phyloP scores from a whole-genome alignment of 2,329 filamentous ascomycete species.

The Aspergillus niger region DNA sequence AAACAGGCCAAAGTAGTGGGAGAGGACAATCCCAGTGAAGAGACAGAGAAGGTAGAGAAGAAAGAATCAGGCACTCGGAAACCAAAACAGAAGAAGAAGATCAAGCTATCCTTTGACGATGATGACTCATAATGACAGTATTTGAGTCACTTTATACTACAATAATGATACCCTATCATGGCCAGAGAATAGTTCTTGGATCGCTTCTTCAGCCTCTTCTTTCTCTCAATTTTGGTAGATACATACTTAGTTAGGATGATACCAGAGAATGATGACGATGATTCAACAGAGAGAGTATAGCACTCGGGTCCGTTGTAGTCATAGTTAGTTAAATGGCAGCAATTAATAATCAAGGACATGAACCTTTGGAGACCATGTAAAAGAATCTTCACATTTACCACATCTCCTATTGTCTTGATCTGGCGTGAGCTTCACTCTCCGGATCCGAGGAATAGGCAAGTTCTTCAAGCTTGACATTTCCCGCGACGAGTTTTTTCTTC shows the following conservation, averaged over 20 bases:
- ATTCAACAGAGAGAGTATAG: not conserved
- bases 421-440: not conserved
- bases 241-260: not conserved
- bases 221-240: not conserved
- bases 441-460: not conserved
- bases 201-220: not conserved
- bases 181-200: not conserved
- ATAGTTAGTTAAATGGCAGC: not conserved
- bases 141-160: constrained; percentile 4
- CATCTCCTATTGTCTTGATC: not conserved
- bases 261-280: not conserved
- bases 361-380: not conserved
- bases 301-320: not conserved
- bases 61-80: constrained; percentile 33
- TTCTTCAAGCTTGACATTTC: not conserved
- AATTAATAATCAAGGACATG: constrained; percentile 14
- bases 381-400: not conserved
- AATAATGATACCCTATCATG: constrained; percentile 1
- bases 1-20: constrained; percentile 46
- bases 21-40: constrained; percentile 30
- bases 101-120: constrained; percentile 49
- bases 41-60: constrained; percentile 24
- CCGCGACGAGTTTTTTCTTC: constrained; percentile 22
- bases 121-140: constrained; percentile 14
- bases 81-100: constrained; percentile 45